Conservation (phyloP, 768 basidiomycete genomes). For the Strobilomyces dryophilus region DNA sequence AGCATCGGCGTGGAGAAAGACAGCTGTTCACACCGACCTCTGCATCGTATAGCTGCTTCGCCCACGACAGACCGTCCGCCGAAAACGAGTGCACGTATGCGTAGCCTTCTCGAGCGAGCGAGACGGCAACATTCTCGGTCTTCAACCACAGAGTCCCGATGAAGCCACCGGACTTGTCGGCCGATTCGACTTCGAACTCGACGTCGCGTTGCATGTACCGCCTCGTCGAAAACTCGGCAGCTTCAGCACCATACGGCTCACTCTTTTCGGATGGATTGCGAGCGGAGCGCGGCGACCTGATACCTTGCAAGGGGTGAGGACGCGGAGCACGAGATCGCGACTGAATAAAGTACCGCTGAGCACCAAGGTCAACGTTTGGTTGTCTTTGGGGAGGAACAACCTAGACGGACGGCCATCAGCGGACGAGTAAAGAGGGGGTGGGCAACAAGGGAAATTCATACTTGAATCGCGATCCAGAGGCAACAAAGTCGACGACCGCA, state of each 20-base stretch:
- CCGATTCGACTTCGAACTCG: slow-evolving; percentile 85
- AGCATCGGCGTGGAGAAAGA: neutral
- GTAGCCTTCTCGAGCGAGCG: slow-evolving; percentile 82
- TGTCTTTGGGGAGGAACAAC: slow-evolving; percentile 84
- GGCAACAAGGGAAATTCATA: slow-evolving; percentile 28
- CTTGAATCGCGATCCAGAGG: slow-evolving; percentile 96
- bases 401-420: slow-evolving; percentile 34
- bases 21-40: slow-evolving; percentile 50
- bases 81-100: slow-evolving; percentile 88
- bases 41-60: slow-evolving; percentile 74
- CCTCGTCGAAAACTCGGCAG: slow-evolving; percentile 71
- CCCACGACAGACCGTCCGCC: slow-evolving; percentile 78
- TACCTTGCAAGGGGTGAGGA: slow-evolving; percentile 51
- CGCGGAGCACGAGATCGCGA: neutral
- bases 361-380: slow-evolving; percentile 89
- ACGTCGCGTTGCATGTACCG: slow-evolving; percentile 93
- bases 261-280: slow-evolving; percentile 77
- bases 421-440: neutral
- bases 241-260: slow-evolving; percentile 85
- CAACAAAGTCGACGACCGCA: slow-evolving; percentile 90
- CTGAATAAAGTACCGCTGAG: slow-evolving; percentile 57
- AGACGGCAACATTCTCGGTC: slow-evolving; percentile 79
- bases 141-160: slow-evolving; percentile 86
- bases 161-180: slow-evolving; percentile 95
- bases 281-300: slow-evolving; percentile 86